phyloP scores from a whole-genome alignment of 345 rosid genomes.

The Conringia planisiliqua region DNA sequence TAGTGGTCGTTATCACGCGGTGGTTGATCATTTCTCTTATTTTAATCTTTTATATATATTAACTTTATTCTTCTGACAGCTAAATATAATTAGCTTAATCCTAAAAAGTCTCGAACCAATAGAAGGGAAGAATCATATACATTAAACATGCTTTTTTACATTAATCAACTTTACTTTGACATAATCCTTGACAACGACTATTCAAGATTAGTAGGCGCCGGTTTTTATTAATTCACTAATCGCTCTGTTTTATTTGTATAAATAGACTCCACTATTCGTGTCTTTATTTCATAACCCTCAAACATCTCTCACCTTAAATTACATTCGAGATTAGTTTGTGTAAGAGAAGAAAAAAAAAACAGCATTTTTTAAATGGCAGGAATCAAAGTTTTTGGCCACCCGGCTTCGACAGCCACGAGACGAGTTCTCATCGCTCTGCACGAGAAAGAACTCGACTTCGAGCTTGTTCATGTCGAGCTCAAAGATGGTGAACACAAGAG shows the following conservation, averaged over 20 bases:
- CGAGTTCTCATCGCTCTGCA: constrained; percentile 36
- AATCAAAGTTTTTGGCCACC: constrained; percentile 35
- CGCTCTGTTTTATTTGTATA: constrained; percentile 14
- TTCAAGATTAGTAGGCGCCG: constrained; percentile 19
- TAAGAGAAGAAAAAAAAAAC: not conserved
- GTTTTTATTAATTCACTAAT: not conserved
- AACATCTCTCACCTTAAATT: not conserved
- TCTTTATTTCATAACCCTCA: constrained; percentile 11
- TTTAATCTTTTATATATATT: not conserved
- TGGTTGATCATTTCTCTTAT: constrained; percentile 8
- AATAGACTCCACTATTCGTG: not conserved
- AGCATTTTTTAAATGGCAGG: too few species aligned
- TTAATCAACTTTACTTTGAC: constrained; percentile 8
- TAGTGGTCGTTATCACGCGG: constrained; percentile 24
- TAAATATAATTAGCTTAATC: not conserved
- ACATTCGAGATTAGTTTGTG: not conserved
- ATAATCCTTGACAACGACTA: not conserved
- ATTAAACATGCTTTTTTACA: not conserved
- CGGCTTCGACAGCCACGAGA: constrained; percentile 35
- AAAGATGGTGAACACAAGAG: constrained; percentile 31
- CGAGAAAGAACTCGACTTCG: constrained; percentile 38
- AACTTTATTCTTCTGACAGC: not conserved
- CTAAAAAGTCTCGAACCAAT: not conserved
- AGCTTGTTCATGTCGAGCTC: constrained; percentile 30
- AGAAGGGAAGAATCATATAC: constrained; percentile 8